These are phyloP conservation scores for Domatiomyces globalis DNA, from an alignment of 2,329 filamentous ascomycete species.

Conservation along the genomic window DNA sequence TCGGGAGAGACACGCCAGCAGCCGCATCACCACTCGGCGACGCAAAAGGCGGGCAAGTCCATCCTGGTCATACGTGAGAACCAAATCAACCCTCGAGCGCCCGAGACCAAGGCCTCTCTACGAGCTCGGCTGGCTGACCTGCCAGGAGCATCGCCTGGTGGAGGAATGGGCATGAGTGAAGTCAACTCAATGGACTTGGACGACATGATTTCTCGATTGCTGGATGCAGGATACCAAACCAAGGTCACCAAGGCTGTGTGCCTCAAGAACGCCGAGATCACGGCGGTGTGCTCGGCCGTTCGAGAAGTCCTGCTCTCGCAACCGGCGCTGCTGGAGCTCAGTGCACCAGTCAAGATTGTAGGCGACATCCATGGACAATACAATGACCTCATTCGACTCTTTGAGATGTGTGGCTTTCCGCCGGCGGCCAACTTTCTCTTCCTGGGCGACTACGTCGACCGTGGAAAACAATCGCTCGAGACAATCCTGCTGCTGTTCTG, in stretches of 20 bases:
- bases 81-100: conserved; percentile 50
- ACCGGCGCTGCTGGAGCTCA: conserved; percentile 78
- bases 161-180: conserved; percentile 67
- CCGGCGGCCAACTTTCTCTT: conserved; percentile 87
- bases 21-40: conserved; percentile 40
- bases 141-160: conserved; percentile 32
- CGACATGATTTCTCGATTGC: conserved; percentile 86
- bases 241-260: conserved; percentile 98
- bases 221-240: conserved; percentile 88
- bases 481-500: conserved; percentile 84
- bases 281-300: conserved; percentile 77
- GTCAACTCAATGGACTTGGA: conserved; percentile 89
- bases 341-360: conserved; percentile 93
- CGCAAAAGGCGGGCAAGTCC: conserved; percentile 65
- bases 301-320: conserved; percentile 83
- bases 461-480: conserved; percentile 89
- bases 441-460: conserved; percentile 89
- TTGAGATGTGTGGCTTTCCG: conserved; percentile 96
- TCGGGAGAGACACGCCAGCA: conserved; percentile 77
- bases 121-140: conserved; percentile 20
- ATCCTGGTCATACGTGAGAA: conserved; percentile 75
- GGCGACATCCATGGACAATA: conserved; percentile 96
- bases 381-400: conserved; percentile 88
- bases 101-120: conserved; percentile 25
- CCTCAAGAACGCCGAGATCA: conserved; percentile 93